Evolutionary conservation across 441 rosid species (phyloP), one percentile per base, ranked within the genome.

Genomic region (Aquilaria agallochum): DNA sequence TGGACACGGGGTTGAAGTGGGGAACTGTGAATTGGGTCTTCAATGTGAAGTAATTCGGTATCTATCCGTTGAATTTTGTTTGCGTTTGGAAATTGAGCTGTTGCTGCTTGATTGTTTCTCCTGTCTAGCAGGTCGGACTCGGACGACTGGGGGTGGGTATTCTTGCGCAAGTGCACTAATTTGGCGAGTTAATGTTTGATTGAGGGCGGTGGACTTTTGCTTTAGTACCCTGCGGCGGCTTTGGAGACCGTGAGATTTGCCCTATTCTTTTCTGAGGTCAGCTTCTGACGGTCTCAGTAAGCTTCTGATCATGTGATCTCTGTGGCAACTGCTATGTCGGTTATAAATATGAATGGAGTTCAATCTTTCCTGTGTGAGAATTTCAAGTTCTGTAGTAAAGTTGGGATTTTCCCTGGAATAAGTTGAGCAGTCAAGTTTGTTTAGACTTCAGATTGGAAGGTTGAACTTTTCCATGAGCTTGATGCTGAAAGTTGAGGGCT

Each of bases 141-240:
- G 45, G 75, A 70, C 67, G 75, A 65, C 44, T 57, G 71, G 73
- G 70, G 80, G 53, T 68, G 75, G 68, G 64, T 63, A 40, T 40
- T 0, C 45, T 40, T 40, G 45, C 10, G 45, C 45, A 40, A 40
- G 45, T 10, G 42, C 20, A 20, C 20, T 20, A 20, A 20, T 20
- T 68, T 55, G 10, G 57, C 65, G 68, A 31, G 70, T 60, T 59
- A 13, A 67, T 49, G 56, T 50, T 20, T 71, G 66, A 78, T 69
- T 74, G 72, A 58, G 73, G 67, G 55, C 36, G 10, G 58, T 77
- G 81, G 74, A 58, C 64, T 77, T 62, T 58, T 69, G 69, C 61
- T 71, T 63, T 78, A 71, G 81, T 64, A 60, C 66, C 61, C 71
- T 59, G 69, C 57, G 66, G 70, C 71, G 31, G 73, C 67, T 71